Conservation (phyloP, 768 basidiomycete species). For the Tulasnella calospora region DNA sequence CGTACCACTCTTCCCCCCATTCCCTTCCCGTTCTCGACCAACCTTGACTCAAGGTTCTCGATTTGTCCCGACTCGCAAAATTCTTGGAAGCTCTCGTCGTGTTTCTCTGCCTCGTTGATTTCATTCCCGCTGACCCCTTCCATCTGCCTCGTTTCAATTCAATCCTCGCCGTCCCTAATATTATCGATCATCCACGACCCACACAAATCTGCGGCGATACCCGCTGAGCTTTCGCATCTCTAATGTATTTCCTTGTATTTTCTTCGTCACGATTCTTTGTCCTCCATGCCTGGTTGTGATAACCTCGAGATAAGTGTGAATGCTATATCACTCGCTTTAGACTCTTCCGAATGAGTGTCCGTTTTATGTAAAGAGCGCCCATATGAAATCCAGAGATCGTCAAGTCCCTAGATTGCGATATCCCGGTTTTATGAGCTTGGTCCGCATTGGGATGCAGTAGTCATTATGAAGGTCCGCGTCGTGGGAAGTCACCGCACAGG, state of each 20-base stretch:
- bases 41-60: not conserved
- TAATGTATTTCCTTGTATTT: not conserved
- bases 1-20: not conserved
- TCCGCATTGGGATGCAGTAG: not conserved
- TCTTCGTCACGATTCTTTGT: not conserved
- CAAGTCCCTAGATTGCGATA: not conserved
- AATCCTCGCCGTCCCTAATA: not conserved
- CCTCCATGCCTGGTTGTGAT: not conserved
- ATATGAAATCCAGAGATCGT: not conserved
- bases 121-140: not conserved
- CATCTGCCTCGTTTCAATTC: not conserved
- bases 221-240: not conserved
- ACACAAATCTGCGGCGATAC: not conserved
- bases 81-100: not conserved
- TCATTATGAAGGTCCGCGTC: not conserved
- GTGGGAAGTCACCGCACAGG: constrained; percentile 9
- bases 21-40: not conserved
- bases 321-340: not conserved
- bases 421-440: not conserved
- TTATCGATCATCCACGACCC: not conserved
- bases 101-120: constrained; percentile 2
- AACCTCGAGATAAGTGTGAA: not conserved
- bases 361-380: not conserved
- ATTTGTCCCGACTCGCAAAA: not conserved
- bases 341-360: not conserved